These are phyloP conservation scores for Ottelia alismoides DNA, from an alignment of 106 monocot genomes.

Conservation along the genomic window DNA sequence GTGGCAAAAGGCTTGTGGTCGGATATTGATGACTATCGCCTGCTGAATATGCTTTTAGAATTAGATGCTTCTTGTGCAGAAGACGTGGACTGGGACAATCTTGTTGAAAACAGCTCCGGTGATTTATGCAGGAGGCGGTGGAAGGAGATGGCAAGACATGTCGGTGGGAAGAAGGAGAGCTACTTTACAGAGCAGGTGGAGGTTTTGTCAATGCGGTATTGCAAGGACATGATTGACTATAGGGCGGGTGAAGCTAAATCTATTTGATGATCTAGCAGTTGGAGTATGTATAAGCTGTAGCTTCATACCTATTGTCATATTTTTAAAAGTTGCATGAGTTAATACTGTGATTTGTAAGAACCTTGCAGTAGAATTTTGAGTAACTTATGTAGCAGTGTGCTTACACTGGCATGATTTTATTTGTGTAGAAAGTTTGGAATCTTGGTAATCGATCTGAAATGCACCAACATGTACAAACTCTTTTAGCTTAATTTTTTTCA, in stretches of 20 bases:
- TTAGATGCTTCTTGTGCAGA: conserved; percentile 15
- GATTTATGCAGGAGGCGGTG: conserved; percentile 54
- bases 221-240: conserved; percentile 41
- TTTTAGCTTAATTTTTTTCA: too few relatives aligned
- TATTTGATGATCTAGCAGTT: too few relatives aligned
- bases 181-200: conserved; percentile 56
- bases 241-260: conserved; percentile 5
- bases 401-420: too few relatives aligned
- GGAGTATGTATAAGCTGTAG: too few relatives aligned
- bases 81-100: conserved; percentile 22
- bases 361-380: too few relatives aligned
- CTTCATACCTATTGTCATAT: too few relatives aligned
- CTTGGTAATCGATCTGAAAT: too few relatives aligned
- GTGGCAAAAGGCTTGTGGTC: conserved; percentile 11
- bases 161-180: conserved; percentile 39
- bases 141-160: conserved; percentile 41
- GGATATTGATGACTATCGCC: conserved; percentile 18
- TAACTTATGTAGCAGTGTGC: too few relatives aligned
- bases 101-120: conserved; percentile 28
- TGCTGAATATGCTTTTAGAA: conserved; percentile 9
- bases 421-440: too few relatives aligned
- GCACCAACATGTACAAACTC: too few relatives aligned
- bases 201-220: conserved; percentile 30
- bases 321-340: too few relatives aligned
- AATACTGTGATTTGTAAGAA: too few relatives aligned